Conservation (phyloP, 768 basidiomycete species). For the Panaeolus cyanescens region DNA sequence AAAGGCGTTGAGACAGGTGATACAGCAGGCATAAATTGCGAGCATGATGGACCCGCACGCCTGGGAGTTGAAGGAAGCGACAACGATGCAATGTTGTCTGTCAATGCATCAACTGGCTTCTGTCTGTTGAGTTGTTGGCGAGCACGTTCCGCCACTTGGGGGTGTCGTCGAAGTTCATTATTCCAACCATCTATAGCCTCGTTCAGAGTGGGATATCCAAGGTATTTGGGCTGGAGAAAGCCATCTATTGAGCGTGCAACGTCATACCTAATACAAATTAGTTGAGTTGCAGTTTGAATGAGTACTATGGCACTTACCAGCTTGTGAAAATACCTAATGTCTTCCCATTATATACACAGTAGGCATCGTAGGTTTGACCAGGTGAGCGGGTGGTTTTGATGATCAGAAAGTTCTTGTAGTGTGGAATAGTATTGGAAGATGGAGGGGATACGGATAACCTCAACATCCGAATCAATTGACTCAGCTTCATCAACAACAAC, state of each 20-base stretch:
- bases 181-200: constrained; percentile 2
- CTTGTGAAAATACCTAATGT: background rate
- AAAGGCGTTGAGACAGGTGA: background rate
- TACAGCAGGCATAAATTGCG: background rate
- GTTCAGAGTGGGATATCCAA: background rate
- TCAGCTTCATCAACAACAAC: too few species aligned
- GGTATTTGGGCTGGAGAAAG: background rate
- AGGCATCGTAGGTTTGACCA: background rate
- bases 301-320: background rate
- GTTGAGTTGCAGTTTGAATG: background rate
- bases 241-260: background rate
- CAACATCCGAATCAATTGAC: background rate
- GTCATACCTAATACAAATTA: background rate
- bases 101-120: background rate
- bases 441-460: background rate
- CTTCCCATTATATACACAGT: constrained; percentile 7
- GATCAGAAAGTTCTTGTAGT: background rate
- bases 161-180: background rate
- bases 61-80: background rate
- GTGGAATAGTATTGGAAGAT: too few species aligned
- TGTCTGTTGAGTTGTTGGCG: background rate
- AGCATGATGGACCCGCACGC: background rate
- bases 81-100: background rate
- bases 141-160: background rate
- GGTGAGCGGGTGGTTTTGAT: background rate